phyloP scores from a whole-genome alignment of 805 yeast species.

The Ogataea ramenticola region DNA sequence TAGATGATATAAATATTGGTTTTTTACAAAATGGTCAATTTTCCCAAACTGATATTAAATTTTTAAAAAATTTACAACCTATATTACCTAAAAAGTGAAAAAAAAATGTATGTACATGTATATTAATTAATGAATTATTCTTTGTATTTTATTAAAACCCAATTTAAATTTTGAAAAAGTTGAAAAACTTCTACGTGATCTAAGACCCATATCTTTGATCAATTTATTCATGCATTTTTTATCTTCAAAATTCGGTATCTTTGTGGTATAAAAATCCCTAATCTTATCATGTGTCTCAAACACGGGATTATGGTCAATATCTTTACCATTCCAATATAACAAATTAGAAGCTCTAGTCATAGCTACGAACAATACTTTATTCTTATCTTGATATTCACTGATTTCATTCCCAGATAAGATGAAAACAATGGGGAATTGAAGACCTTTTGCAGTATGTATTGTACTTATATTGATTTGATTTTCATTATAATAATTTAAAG shows the following conservation, averaged over 20 bases:
- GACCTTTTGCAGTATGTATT: constrained; percentile 67
- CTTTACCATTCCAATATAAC: constrained; percentile 28
- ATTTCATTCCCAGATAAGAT: constrained; percentile 24
- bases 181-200: constrained; percentile 3
- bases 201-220: constrained; percentile 10
- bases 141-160: no score
- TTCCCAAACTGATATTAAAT: constrained; percentile 28
- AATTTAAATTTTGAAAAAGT: no score
- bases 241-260: constrained; percentile 6
- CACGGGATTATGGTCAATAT: no score
- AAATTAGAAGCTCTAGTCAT: constrained; percentile 53
- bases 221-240: constrained; percentile 6
- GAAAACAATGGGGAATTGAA: constrained; percentile 67
- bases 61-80: constrained; percentile 41
- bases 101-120: constrained; percentile 7
- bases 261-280: constrained; percentile 4
- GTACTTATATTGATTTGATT: constrained; percentile 51
- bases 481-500: constrained; percentile 12
- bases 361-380: constrained; percentile 54
- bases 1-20: constrained; percentile 18
- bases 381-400: constrained; percentile 20
- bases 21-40: constrained; percentile 15
- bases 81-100: constrained; percentile 23
- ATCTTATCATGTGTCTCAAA: no score
- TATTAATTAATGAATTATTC: no score